These are phyloP conservation scores for Vaccinium macrocarpon DNA, from an alignment of 148 eudicot genomes.

Conservation along the genomic window DNA sequence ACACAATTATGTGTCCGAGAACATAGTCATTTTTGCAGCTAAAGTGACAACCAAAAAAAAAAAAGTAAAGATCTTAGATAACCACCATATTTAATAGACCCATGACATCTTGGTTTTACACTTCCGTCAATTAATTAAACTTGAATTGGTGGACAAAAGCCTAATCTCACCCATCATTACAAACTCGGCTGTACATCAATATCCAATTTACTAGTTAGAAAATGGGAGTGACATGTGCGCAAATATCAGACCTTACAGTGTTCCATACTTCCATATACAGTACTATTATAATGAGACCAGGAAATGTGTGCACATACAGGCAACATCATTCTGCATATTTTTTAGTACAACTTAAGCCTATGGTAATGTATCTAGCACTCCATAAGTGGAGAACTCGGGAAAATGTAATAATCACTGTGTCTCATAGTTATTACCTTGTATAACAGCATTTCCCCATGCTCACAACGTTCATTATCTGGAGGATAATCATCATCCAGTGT, in stretches of 20 bases:
- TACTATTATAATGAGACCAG: not conserved
- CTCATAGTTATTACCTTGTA: conserved; percentile 58
- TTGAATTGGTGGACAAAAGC: not conserved
- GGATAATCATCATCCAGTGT: conserved; percentile 97
- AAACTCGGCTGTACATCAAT: not conserved
- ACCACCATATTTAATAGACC: not conserved
- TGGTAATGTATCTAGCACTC: not conserved
- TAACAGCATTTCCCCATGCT: conserved; percentile 98
- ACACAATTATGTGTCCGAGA: not conserved
- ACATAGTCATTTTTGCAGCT: conserved; percentile 1
- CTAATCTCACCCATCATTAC: not conserved
- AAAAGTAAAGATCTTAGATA: not conserved
- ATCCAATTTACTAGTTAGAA: not conserved
- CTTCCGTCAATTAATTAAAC: conserved; percentile 1
- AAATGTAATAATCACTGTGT: not conserved
- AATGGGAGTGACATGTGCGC: not conserved
- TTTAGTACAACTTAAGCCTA: not conserved
- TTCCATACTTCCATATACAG: not conserved
- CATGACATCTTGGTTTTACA: not conserved
- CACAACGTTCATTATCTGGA: conserved; percentile 88
- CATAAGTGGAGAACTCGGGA: not conserved
- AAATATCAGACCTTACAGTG: not conserved
- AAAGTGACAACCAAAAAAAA: not conserved
- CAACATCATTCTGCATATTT: not conserved
- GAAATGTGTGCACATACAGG: not conserved